Evolutionary conservation across 1,284 basidiomycete genomes (phyloP).

Genomic region (Thelephora terrestris): DNA sequence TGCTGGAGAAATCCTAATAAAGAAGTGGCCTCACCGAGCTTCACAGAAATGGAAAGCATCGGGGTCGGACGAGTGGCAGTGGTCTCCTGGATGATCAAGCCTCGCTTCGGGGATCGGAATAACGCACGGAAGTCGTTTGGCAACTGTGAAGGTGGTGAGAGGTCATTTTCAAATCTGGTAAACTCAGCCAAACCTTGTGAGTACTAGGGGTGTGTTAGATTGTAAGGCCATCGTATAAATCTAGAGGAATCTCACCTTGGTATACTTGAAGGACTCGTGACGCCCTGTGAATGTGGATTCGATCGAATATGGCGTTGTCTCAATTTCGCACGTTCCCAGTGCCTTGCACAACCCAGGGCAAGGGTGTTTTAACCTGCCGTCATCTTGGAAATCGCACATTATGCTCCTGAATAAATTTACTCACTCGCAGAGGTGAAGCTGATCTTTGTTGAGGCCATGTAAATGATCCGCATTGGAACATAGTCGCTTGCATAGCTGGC

Average conservation of each 20-base stretch:
- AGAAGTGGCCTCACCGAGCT: conserved; percentile 29
- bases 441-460: conserved; percentile 32
- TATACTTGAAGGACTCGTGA: conserved; percentile 38
- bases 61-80: conserved; percentile 34
- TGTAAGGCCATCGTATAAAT: neutral
- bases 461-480: conserved; percentile 41
- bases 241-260: conserved; percentile 26
- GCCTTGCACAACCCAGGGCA: conserved; percentile 34
- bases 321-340: conserved; percentile 45
- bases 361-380: conserved; percentile 35
- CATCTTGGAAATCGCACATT: neutral
- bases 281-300: conserved; percentile 43
- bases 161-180: neutral
- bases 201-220: conserved; percentile 11
- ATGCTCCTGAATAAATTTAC: conserved; percentile 12
- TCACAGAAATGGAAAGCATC: conserved; percentile 33
- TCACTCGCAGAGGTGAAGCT: conserved; percentile 51
- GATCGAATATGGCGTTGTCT: conserved; percentile 44
- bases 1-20: neutral
- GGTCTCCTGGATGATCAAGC: conserved; percentile 32
- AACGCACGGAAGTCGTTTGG: conserved; percentile 38
- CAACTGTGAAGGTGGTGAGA: conserved; percentile 21
- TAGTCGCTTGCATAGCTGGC: conserved; percentile 42
- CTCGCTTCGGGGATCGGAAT: conserved; percentile 34
- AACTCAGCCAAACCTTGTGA: conserved; percentile 24